Percentiles rank a stretch among this genome's conserved stretches.
These are phyloP conservation scores for Beta lomatogona DNA, from an alignment of 179 eudicot species.

Conservation along the genomic window DNA sequence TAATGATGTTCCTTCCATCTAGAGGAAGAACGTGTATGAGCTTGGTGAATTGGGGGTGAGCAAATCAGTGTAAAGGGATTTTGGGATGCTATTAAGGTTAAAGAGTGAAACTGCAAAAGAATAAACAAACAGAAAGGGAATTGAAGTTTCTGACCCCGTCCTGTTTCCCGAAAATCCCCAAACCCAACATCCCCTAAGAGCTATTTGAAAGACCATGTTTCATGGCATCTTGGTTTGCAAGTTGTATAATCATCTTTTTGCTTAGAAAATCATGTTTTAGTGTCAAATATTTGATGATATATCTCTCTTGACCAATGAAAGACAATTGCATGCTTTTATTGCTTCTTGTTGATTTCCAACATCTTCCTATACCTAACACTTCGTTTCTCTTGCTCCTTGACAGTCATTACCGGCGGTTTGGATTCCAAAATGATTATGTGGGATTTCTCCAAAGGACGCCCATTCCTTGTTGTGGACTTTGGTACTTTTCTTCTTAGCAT, in stretches of 20 bases:
- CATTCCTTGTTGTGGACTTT: constrained; percentile 65
- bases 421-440: constrained; percentile 94
- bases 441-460: constrained; percentile 95
- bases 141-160: no score
- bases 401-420: constrained; percentile 93
- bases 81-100: no score
- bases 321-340: constrained; percentile 3
- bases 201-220: background rate
- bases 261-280: background rate
- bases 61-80: no score
- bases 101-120: no score
- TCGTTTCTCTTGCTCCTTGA: constrained; percentile 20
- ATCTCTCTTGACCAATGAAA: background rate
- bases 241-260: background rate
- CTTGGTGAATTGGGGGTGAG: no score
- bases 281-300: background rate
- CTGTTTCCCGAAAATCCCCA: no score
- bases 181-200: background rate
- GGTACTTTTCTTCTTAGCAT: constrained; percentile 44
- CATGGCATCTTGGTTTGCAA: background rate
- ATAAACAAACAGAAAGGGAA: no score
- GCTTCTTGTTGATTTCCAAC: constrained; percentile 8
- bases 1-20: no score
- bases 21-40: no score
- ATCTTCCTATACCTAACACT: background rate